Percentiles rank a stretch among this genome's conserved stretches.
phyloP scores from a whole-genome alignment of 257 asterid species.

The Henckelia pumila region DNA sequence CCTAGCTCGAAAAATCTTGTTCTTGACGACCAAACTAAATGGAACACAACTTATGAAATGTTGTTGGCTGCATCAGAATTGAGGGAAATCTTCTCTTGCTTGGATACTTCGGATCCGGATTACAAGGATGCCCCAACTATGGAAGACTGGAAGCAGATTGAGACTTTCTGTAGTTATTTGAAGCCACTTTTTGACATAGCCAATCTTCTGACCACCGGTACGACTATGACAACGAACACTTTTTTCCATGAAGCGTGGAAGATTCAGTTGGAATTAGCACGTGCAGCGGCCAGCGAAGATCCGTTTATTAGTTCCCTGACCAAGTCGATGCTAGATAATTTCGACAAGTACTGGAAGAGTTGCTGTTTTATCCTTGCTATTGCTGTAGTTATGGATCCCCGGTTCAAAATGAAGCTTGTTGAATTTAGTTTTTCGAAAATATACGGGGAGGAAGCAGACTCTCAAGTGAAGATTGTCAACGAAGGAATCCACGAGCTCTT shows the following conservation, averaged over 20 bases:
- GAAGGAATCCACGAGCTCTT: constrained; percentile 93
- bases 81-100: constrained; percentile 85
- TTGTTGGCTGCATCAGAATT: constrained; percentile 72
- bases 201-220: constrained; percentile 46
- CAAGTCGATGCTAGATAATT: constrained; percentile 71
- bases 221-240: constrained; percentile 63
- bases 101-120: constrained; percentile 80
- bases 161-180: constrained; percentile 57
- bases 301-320: constrained; percentile 54
- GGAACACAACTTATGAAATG: constrained; percentile 98
- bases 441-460: constrained; percentile 67
- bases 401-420: constrained; percentile 92
- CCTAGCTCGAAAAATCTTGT: constrained; percentile 71
- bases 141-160: constrained; percentile 79
- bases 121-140: constrained; percentile 60
- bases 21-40: constrained; percentile 70
- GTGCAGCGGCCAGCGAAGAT: constrained; percentile 70
- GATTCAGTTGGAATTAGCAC: constrained; percentile 81
- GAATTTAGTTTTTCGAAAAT: constrained; percentile 86
- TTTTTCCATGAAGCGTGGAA: constrained; percentile 98
- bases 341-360: constrained; percentile 79
- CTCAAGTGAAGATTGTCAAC: constrained; percentile 61
- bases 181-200: constrained; percentile 82
- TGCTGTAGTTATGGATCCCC: constrained; percentile 95
- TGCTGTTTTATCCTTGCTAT: constrained; percentile 74